These are phyloP conservation scores for Arthroderma sp. DNA, from an alignment of 2,329 filamentous ascomycete species.

Conservation along the genomic window DNA sequence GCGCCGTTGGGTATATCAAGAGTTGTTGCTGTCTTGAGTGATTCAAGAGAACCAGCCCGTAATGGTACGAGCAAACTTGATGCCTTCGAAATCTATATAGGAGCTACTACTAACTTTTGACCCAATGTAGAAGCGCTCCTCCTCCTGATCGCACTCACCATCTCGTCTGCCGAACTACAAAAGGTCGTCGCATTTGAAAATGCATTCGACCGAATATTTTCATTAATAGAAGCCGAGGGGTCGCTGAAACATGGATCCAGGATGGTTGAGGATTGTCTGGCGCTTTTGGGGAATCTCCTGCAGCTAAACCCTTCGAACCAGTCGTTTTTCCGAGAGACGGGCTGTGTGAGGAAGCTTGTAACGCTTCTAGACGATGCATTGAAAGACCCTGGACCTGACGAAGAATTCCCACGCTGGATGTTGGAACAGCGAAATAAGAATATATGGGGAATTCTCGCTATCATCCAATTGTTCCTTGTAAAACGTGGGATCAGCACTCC, in stretches of 20 bases:
- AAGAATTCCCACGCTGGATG: constrained; percentile 60
- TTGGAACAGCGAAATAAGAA: constrained; percentile 75
- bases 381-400: constrained; percentile 42
- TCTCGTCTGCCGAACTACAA: constrained; percentile 75
- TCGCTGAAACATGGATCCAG: constrained; percentile 71
- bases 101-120: neutral
- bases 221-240: constrained; percentile 70
- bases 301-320: constrained; percentile 84
- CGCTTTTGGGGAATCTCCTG: constrained; percentile 78
- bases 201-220: constrained; percentile 78
- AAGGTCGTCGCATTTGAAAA: constrained; percentile 94
- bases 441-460: constrained; percentile 74
- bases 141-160: constrained; percentile 79
- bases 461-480: constrained; percentile 75
- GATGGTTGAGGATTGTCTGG: constrained; percentile 83
- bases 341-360: constrained; percentile 61
- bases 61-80: constrained; percentile 42
- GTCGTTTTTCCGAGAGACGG: constrained; percentile 82
- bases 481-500: constrained; percentile 67
- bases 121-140: constrained; percentile 54
- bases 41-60: constrained; percentile 71
- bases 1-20: constrained; percentile 80
- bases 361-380: constrained; percentile 54
- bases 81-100: too few species aligned
- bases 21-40: constrained; percentile 71